These are phyloP conservation scores for Hymenochaete sp. DNA, from an alignment of 1,284 basidiomycete species.

Conservation along the genomic window DNA sequence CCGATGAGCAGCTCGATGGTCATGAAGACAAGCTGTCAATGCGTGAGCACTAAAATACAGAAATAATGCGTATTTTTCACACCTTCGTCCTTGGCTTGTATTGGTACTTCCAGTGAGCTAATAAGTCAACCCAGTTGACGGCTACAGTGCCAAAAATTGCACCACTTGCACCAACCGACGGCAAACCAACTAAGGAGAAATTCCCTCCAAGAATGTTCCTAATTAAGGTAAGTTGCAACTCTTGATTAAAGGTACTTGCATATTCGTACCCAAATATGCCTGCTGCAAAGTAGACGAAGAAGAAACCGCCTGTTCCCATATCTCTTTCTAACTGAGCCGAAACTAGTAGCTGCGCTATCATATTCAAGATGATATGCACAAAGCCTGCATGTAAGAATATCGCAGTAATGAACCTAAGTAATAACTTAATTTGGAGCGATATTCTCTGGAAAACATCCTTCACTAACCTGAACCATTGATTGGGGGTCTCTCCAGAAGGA, in stretches of 20 bases:
- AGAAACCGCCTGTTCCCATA: constrained; percentile 79
- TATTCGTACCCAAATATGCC: constrained; percentile 76
- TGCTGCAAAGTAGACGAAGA: constrained; percentile 78
- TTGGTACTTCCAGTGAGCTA: constrained; percentile 89
- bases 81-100: constrained; percentile 73
- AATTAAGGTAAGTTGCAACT: constrained; percentile 2
- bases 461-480: constrained; percentile 78
- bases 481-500: constrained; percentile 45
- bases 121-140: constrained; percentile 80
- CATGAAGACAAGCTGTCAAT: constrained; percentile 65
- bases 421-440: neutral
- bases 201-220: constrained; percentile 86
- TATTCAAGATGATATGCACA: constrained; percentile 81
- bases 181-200: constrained; percentile 82
- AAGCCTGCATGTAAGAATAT: constrained; percentile 92
- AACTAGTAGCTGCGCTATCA: constrained; percentile 77
- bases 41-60: neutral
- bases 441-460: constrained; percentile 13
- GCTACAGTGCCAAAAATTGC: constrained; percentile 91
- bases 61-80: constrained; percentile 18
- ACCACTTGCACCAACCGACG: constrained; percentile 89
- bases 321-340: constrained; percentile 80
- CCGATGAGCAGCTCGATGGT: constrained; percentile 79
- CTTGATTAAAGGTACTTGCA: neutral
- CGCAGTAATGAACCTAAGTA: constrained; percentile 66